Evolutionary conservation across 306 rosid species (phyloP), one percentile per base, ranked within the genome.

Genomic region (Castanea crenata): DNA sequence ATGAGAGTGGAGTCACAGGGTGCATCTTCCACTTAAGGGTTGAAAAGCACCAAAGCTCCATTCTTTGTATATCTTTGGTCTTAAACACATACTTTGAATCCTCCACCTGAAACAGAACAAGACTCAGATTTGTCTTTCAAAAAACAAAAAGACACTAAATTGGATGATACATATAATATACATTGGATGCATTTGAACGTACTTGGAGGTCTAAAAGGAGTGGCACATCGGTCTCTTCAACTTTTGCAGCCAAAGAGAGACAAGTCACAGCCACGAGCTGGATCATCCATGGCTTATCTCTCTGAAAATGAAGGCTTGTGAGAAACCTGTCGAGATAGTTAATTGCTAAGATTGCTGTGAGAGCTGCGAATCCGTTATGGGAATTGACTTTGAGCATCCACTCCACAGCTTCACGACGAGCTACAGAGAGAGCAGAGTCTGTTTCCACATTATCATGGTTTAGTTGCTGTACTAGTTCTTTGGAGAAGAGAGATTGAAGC

Each of bases 171-270:
- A 69, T 19, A 44, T 11, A 59, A 56, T 7, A 69, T 19, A 44
- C 2, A 75, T 4, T 25, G 64, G 27, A 56, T 44, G 6, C 19
- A 32, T n/a, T 18, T 23, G 65, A 52, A 74, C 85, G 38, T 83
- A 95, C 99, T 89, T 95, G 99, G 58, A 95, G 89, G 80, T 95
- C 97, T 56, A 91, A 86, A 79, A 95, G 99, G 74, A 91, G 93
- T 58, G 99, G 99, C 21, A 89, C 98, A 68, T 88, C 89, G 79
- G 93, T 90, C 79, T 95, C 99, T 83, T 95, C 99, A 55, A 95
- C 97, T 87, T 95, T 95, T 18, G 98, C 99, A 3, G 98, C 99
- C 54, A 95, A 16, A 75, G 99, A 93, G 84, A 95, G 85, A 87
- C 99, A 95, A 63, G 99, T 86, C 54, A 95, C 93, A 64, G 97